Percentiles rank a stretch among this genome's conserved stretches.
Evolutionary conservation across 768 basidiomycete species (phyloP).

Genomic region (Lyophyllum atratum): DNA sequence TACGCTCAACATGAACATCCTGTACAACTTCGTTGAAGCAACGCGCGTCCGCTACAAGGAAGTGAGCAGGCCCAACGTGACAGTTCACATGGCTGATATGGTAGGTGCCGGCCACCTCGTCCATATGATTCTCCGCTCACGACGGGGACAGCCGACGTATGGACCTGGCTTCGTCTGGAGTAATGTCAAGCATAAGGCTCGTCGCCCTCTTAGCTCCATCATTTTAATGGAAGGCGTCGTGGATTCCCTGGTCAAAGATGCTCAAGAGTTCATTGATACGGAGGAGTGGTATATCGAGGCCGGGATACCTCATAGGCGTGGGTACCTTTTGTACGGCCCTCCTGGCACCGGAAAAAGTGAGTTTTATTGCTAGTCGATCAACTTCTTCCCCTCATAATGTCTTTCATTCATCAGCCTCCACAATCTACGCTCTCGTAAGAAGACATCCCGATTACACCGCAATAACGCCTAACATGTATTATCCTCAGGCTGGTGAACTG

Average conservation of each 20-base stretch:
- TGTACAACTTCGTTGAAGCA: constrained; percentile 37
- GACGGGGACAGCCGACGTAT: constrained; percentile 32
- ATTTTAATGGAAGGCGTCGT: constrained; percentile 50
- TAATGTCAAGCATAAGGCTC: constrained; percentile 46
- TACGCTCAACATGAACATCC: constrained; percentile 35
- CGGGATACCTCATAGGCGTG: constrained; percentile 59
- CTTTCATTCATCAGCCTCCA: constrained; percentile 39
- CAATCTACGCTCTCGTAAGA: constrained; percentile 53
- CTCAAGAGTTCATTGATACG: constrained; percentile 50
- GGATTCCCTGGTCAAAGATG: constrained; percentile 49
- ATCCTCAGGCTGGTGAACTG: constrained; percentile 53
- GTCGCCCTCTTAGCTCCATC: constrained; percentile 55
- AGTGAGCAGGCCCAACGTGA: constrained; percentile 35
- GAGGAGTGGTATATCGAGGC: constrained; percentile 61
- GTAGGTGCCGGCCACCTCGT: constrained; percentile 19
- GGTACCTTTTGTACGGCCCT: constrained; percentile 58
- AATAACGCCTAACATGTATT: background rate
- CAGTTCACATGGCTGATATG: constrained; percentile 33
- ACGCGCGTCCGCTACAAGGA: constrained; percentile 35
- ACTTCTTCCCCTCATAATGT: constrained; percentile 34
- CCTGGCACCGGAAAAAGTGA: constrained; percentile 66
- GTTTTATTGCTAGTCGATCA: constrained; percentile 13
- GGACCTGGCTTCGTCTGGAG: constrained; percentile 43
- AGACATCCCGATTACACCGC: background rate
- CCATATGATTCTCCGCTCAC: background rate